These are phyloP conservation scores for Trichoderma citrinoviride DNA, from an alignment of 2,329 filamentous ascomycete species.

Conservation along the genomic window DNA sequence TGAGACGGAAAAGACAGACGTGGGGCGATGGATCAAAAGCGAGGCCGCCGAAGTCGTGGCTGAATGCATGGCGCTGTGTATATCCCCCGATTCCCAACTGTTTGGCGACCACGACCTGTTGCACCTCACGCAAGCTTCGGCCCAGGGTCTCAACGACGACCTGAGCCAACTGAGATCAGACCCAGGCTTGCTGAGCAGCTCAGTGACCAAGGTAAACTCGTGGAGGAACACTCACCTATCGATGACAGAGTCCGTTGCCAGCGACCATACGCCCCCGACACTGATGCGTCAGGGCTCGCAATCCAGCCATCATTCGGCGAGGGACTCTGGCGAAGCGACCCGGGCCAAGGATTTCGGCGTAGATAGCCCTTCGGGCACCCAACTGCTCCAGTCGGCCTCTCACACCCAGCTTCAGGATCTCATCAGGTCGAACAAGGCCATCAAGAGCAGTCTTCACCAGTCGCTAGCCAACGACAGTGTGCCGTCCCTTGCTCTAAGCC, in stretches of 20 bases:
- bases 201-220: slow-evolving; percentile 40
- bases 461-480: slow-evolving; percentile 58
- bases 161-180: slow-evolving; percentile 37
- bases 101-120: slow-evolving; percentile 28
- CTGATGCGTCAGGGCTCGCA: slow-evolving; percentile 46
- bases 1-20: slow-evolving; percentile 75
- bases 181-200: slow-evolving; percentile 42
- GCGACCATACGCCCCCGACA: slow-evolving; percentile 38
- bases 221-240: slow-evolving; percentile 57
- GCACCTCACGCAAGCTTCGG: slow-evolving; percentile 25
- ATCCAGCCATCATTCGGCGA: slow-evolving; percentile 50
- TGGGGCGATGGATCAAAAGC: slow-evolving; percentile 74
- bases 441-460: slow-evolving; percentile 55
- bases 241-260: slow-evolving; percentile 43
- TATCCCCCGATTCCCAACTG: slow-evolving; percentile 30
- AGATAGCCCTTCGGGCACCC: slow-evolving; percentile 62
- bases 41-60: slow-evolving; percentile 78
- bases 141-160: slow-evolving; percentile 31
- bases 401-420: slow-evolving; percentile 60
- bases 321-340: slow-evolving; percentile 44
- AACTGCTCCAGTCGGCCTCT: slow-evolving; percentile 46
- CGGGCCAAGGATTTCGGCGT: slow-evolving; percentile 38
- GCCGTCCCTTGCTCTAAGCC: slow-evolving; percentile 51
- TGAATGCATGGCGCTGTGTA: slow-evolving; percentile 70
- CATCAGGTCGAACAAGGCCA: slow-evolving; percentile 57